A percentile compares a stretch with the other conserved stretches of the same genome.
Conservation (phyloP, 2,329 filamentous ascomycete genomes). For the Cercospora sp. region DNA sequence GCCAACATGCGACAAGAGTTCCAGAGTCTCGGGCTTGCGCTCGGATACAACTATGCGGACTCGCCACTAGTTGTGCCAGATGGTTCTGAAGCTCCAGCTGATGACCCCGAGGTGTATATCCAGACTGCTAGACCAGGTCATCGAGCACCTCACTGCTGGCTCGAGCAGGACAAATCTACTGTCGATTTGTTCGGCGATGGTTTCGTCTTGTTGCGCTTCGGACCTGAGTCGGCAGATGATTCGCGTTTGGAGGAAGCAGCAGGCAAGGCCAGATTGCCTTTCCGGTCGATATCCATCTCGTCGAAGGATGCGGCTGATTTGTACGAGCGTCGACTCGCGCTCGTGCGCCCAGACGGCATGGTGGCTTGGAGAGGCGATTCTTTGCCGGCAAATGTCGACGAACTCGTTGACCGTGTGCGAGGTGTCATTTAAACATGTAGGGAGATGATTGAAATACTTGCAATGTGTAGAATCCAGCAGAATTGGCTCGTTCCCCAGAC, state of each 20-base stretch:
- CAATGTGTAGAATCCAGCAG: background rate
- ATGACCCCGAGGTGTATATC: conserved; percentile 9
- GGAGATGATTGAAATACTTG: background rate
- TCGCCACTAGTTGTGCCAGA: conserved; percentile 5
- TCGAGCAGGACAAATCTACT: background rate
- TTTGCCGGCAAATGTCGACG: background rate
- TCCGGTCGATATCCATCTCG: background rate
- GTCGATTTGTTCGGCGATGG: conserved; percentile 10
- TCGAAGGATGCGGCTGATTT: background rate
- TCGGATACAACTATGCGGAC: conserved; percentile 10
- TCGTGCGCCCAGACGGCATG: conserved; percentile 9
- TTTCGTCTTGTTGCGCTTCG: conserved; percentile 4
- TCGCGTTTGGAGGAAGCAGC: background rate
- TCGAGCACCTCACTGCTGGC: conserved; percentile 10
- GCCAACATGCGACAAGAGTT: conserved; percentile 13
- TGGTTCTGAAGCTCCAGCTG: background rate
- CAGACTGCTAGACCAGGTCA: conserved; percentile 11
- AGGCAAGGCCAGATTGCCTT: background rate
- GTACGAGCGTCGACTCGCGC: conserved; percentile 9
- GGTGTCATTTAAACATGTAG: background rate
- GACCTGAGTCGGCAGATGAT: background rate
- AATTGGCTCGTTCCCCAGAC: background rate
- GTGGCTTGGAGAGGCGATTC: conserved; percentile 12
- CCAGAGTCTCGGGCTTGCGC: conserved; percentile 6
- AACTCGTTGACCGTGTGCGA: conserved; percentile 1